A percentile compares a stretch with the other conserved stretches of the same genome.
Evolutionary conservation across 169 alveolate species (phyloP).

Genomic region (Eimeria zaria): DNA sequence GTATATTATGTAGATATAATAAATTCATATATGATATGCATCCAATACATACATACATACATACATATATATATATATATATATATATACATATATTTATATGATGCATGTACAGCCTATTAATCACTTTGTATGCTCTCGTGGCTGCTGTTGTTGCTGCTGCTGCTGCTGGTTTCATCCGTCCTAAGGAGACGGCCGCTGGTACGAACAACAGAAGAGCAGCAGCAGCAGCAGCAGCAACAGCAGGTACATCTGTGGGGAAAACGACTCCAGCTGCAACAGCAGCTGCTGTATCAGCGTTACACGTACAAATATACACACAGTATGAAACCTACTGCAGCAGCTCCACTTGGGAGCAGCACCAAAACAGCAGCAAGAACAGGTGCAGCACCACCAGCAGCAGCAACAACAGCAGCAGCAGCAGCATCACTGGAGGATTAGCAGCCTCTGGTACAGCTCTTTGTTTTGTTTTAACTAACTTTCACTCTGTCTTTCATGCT

Average conservation of each 20-base stretch:
- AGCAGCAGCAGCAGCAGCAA: neutral
- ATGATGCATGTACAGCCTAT: neutral
- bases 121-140: neutral
- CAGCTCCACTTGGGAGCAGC: neutral
- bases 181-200: neutral
- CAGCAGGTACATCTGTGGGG: too few relatives aligned
- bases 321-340: neutral
- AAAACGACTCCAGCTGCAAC: too few relatives aligned
- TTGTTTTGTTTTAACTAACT: too few relatives aligned
- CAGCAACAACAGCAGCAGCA: neutral
- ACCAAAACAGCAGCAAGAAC: too few relatives aligned
- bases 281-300: neutral
- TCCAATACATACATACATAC: too few relatives aligned
- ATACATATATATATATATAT: neutral
- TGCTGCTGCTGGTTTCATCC: neutral
- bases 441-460: neutral
- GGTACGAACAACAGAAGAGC: neutral
- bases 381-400: neutral
- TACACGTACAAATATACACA: neutral
- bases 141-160: too few relatives aligned
- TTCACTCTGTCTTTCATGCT: too few relatives aligned
- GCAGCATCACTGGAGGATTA: neutral
- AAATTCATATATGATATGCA: too few relatives aligned
- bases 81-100: neutral
- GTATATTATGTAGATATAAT: too few relatives aligned